Evolutionary conservation across 1,139 yeast species (phyloP).

Genomic region (Taphrina deformans): DNA sequence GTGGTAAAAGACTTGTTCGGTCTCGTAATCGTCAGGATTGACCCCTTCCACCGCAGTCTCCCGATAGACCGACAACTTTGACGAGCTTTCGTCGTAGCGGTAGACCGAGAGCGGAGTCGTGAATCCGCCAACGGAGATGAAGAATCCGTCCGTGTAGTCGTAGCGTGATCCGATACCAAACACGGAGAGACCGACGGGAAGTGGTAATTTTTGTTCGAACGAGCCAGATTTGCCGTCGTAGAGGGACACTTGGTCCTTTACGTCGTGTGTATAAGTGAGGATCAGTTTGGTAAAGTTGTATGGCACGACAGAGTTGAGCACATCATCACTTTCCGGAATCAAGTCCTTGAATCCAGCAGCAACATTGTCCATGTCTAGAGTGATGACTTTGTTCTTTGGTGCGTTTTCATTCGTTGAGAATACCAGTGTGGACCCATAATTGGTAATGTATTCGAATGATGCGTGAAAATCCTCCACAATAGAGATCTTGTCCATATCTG

Average conservation of each 20-base stretch:
- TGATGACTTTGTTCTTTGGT: conserved; percentile 11
- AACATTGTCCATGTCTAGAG: conserved; percentile 14
- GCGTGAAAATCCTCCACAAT: conserved; percentile 79
- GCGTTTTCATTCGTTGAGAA: conserved; percentile 26
- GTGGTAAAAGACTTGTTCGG: conserved; percentile 29
- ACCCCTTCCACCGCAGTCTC: conserved; percentile 27
- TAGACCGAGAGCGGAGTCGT: conserved; percentile 24
- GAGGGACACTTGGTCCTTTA: conserved; percentile 27
- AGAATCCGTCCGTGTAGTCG: conserved; percentile 23
- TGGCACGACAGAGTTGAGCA: conserved; percentile 18
- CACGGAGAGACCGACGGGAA: conserved; percentile 27
- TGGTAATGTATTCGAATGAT: conserved; percentile 65
- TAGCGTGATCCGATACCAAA: conserved; percentile 8
- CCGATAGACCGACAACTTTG: conserved; percentile 1
- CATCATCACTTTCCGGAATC: conserved; percentile 11
- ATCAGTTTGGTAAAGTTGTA: conserved; percentile 20
- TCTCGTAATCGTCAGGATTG: conserved; percentile 25
- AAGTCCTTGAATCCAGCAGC: conserved; percentile 16
- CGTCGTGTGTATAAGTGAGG: conserved; percentile 27
- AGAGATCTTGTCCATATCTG: conserved; percentile 60
- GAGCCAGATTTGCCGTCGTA: conserved; percentile 13
- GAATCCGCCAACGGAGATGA: conserved; percentile 32
- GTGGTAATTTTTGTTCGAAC: conserved; percentile 16
- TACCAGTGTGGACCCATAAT: conserved; percentile 23
- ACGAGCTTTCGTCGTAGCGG: conserved; percentile 9